Percentiles rank a stretch among this genome's conserved stretches.
These are phyloP conservation scores for Dendrostoma leiphaemia DNA, from an alignment of 2,329 filamentous ascomycete species.

Conservation along the genomic window DNA sequence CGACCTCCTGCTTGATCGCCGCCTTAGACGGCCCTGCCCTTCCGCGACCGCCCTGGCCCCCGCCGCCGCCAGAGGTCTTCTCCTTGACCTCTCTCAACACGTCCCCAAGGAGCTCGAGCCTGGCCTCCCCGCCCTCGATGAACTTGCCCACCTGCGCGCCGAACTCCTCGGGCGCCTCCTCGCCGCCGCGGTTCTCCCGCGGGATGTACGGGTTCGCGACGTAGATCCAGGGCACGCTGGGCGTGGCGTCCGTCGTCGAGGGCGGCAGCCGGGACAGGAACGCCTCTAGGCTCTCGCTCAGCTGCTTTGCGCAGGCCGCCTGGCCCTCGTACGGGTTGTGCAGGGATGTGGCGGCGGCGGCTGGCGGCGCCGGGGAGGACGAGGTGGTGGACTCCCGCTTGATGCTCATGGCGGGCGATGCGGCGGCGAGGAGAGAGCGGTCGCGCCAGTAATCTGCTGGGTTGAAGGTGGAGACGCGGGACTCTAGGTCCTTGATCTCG, in stretches of 20 bases:
- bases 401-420: background rate
- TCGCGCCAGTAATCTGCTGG: slow-evolving; percentile 31
- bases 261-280: slow-evolving; percentile 72
- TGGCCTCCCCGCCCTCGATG: slow-evolving; percentile 48
- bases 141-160: slow-evolving; percentile 48
- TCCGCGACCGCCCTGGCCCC: background rate
- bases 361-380: slow-evolving; percentile 1
- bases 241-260: slow-evolving; percentile 49
- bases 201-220: slow-evolving; percentile 62
- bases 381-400: background rate
- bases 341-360: slow-evolving; percentile 26
- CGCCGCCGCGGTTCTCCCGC: slow-evolving; percentile 40
- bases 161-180: slow-evolving; percentile 46
- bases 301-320: slow-evolving; percentile 55
- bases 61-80: slow-evolving; percentile 14
- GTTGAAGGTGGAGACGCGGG: slow-evolving; percentile 51
- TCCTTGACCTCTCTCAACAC: slow-evolving; percentile 49
- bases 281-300: slow-evolving; percentile 25
- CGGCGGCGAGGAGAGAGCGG: slow-evolving; percentile 9
- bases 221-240: slow-evolving; percentile 66
- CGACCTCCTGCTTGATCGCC: slow-evolving; percentile 44
- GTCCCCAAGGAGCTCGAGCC: slow-evolving; percentile 42
- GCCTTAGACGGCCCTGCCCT: slow-evolving; percentile 28
- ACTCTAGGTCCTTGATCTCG: slow-evolving; percentile 44
- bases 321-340: slow-evolving; percentile 59